A percentile compares a stretch with the other conserved stretches of the same genome.
phyloP scores from a whole-genome alignment of 140 eudicot species.

The Senecio squalidus region DNA sequence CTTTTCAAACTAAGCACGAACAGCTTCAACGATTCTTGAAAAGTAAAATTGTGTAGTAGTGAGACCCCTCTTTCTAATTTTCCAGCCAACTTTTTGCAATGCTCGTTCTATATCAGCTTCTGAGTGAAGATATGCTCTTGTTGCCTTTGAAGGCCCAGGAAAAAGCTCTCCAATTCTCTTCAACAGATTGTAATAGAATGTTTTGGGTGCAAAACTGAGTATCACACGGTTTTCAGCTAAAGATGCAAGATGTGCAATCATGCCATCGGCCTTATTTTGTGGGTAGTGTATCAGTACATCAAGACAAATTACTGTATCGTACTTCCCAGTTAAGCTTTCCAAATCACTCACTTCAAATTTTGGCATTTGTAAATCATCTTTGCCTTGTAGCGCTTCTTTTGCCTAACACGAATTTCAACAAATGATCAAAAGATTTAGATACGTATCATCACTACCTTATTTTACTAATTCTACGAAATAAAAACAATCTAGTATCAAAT shows the following conservation, averaged over 20 bases:
- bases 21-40: slow-evolving; percentile 79
- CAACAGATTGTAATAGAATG: slow-evolving; percentile 67
- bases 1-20: slow-evolving; percentile 44
- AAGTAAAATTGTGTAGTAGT: slow-evolving; percentile 91
- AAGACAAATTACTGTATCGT: slow-evolving; percentile 79
- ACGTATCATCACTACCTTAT: background rate
- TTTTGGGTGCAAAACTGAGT: slow-evolving; percentile 92
- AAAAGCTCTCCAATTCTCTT: slow-evolving; percentile 95
- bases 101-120: slow-evolving; percentile 98
- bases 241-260: slow-evolving; percentile 95
- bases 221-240: slow-evolving; percentile 80
- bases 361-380: slow-evolving; percentile 47
- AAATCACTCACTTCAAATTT: slow-evolving; percentile 91
- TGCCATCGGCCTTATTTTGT: slow-evolving; percentile 89
- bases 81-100: slow-evolving; percentile 88
- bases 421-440: too few species aligned
- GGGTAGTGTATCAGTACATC: slow-evolving; percentile 98
- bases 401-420: slow-evolving; percentile 45
- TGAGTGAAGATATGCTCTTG: slow-evolving; percentile 97
- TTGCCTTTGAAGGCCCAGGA: slow-evolving; percentile 98
- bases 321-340: slow-evolving; percentile 85
- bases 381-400: slow-evolving; percentile 53
- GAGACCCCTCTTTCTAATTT: slow-evolving; percentile 80
- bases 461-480: background rate
- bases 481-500: background rate